phyloP scores from a whole-genome alignment of 345 rosid species.

The Fremontodendron californicum region DNA sequence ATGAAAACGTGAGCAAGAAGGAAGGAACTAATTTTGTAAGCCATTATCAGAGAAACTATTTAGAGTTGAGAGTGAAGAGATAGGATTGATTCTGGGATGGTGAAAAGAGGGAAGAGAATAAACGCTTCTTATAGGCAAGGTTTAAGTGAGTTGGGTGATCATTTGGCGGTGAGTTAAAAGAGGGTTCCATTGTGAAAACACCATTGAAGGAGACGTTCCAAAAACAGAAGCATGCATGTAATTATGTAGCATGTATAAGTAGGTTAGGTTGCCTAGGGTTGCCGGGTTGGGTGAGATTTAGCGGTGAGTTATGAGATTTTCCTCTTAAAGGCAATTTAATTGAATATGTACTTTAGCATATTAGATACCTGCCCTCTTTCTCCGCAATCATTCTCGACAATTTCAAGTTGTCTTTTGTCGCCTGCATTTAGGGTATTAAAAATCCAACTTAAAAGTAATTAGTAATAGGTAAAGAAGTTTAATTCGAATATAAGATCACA shows the following conservation, averaged over 20 bases:
- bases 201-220: neutral
- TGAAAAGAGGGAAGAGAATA: slow-evolving; percentile 5
- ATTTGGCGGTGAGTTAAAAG: slow-evolving; percentile 31
- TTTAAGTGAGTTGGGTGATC: slow-evolving; percentile 24
- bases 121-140: slow-evolving; percentile 21
- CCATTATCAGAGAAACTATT: slow-evolving; percentile 31
- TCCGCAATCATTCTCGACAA: no score
- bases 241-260: neutral
- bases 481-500: no score
- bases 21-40: slow-evolving; percentile 19
- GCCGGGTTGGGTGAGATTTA: neutral
- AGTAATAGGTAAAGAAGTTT: no score
- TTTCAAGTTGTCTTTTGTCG: no score
- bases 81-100: neutral
- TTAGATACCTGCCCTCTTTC: no score
- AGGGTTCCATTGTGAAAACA: neutral
- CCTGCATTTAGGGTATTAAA: no score
- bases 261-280: neutral
- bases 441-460: no score
- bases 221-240: neutral
- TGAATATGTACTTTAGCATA: neutral
- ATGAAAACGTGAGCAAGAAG: slow-evolving; percentile 23
- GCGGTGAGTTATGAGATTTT: neutral
- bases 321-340: neutral
- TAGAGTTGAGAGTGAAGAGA: neutral